Percentiles rank a stretch among this genome's conserved stretches.
Evolutionary conservation across 2,329 filamentous ascomycete species (phyloP).

Genomic region (Onygena corvina): DNA sequence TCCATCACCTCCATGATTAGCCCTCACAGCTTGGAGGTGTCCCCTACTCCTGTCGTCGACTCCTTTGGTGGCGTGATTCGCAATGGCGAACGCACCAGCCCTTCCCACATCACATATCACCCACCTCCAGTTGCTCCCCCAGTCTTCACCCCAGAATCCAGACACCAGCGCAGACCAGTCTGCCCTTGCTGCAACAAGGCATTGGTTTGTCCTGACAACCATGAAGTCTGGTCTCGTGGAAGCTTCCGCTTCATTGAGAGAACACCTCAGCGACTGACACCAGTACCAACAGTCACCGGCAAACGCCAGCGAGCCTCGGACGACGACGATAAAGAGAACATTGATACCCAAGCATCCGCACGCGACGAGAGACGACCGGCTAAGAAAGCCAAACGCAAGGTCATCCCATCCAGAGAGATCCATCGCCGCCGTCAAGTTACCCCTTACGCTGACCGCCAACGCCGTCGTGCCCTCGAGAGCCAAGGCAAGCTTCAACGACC

Average conservation of each 20-base stretch:
- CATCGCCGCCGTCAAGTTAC: conserved; percentile 13
- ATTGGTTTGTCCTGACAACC: conserved; percentile 12
- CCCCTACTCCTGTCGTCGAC: conserved; percentile 4
- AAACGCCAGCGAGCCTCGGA: conserved; percentile 3
- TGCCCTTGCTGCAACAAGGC: conserved; percentile 12
- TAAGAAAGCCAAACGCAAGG: conserved; percentile 1
- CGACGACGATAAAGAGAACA: conserved; percentile 1
- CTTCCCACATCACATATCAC: background rate
- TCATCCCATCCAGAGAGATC: conserved; percentile 7
- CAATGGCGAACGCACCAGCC: conserved; percentile 1
- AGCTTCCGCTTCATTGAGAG: conserved; percentile 2
- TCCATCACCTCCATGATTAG: conserved; percentile 4
- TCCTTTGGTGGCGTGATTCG: background rate
- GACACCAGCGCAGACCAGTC: background rate
- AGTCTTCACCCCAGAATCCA: background rate
- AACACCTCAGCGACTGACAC: conserved; percentile 11
- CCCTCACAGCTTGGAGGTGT: conserved; percentile 1
- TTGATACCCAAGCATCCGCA: background rate
- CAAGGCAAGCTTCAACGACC: conserved; percentile 26
- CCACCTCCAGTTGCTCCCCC: background rate
- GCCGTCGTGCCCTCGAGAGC: conserved; percentile 22
- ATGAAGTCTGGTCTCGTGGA: conserved; percentile 8
- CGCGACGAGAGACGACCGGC: background rate
- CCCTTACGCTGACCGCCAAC: conserved; percentile 23
- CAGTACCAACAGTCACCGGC: conserved; percentile 6